A percentile compares a stretch with the other conserved stretches of the same genome.
phyloP scores from a whole-genome alignment of 441 rosid genomes.

The Pelargonium cotyledonis region DNA sequence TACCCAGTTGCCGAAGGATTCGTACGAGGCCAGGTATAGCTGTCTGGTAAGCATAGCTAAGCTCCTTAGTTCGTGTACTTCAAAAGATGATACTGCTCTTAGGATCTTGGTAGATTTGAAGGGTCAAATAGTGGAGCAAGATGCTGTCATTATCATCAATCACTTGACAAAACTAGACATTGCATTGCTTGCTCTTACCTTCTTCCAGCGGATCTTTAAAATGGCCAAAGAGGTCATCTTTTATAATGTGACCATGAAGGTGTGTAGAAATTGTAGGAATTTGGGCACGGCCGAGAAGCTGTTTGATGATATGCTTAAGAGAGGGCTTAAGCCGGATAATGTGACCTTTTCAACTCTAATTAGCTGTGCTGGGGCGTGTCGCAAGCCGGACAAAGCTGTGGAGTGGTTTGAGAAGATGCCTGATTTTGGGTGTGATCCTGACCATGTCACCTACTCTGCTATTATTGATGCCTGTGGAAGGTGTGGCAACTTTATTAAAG shows the following conservation, averaged over 20 bases:
- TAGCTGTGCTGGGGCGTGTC: slow-evolving; percentile 1
- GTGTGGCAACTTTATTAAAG: neutral
- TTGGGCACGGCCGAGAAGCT: neutral
- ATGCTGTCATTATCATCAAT: neutral
- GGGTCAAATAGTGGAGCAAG: slow-evolving; percentile 1
- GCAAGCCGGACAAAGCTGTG: neutral
- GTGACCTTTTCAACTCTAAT: neutral
- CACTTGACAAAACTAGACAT: neutral
- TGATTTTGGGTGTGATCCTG: neutral
- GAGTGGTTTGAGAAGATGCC: neutral
- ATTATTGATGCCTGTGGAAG: neutral
- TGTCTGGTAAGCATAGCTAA: neutral
- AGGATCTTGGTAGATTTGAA: neutral
- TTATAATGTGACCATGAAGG: slow-evolving; percentile 2
- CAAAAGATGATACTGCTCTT: neutral
- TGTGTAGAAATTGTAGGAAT: neutral
- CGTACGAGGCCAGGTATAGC: neutral
- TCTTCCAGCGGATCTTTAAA: neutral
- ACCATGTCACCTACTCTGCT: neutral
- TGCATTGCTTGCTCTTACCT: neutral
- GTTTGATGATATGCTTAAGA: slow-evolving; percentile 1
- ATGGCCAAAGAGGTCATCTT: neutral
- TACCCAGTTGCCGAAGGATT: neutral
- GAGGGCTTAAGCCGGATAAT: slow-evolving; percentile 1
- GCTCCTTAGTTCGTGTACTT: neutral